These are phyloP conservation scores for Pythium pectinolyticum DNA, from an alignment of 352 stramenopile species.

Conservation along the genomic window DNA sequence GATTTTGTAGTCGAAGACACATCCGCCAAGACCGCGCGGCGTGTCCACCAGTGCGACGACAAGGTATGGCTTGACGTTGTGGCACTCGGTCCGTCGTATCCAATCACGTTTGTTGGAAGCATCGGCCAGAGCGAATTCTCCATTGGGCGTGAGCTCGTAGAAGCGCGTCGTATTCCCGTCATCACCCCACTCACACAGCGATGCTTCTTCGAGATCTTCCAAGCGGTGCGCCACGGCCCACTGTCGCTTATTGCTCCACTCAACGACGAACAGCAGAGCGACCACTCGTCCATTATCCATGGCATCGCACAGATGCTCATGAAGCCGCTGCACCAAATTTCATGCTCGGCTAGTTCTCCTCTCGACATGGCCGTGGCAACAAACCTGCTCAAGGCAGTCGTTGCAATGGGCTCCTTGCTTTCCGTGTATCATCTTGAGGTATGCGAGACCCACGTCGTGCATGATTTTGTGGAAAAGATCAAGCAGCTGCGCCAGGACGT, in stretches of 20 bases:
- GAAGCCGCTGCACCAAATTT: slow-evolving; percentile 35
- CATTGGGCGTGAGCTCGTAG: slow-evolving; percentile 54
- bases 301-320: slow-evolving; percentile 37
- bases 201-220: slow-evolving; percentile 50
- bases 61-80: slow-evolving; percentile 4
- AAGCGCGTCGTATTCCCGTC: slow-evolving; percentile 32
- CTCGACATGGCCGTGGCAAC: background rate
- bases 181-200: slow-evolving; percentile 53
- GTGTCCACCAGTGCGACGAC: slow-evolving; percentile 9
- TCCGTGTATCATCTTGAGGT: background rate
- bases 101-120: slow-evolving; percentile 24
- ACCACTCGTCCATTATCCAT: slow-evolving; percentile 18
- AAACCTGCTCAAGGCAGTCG: slow-evolving; percentile 5
- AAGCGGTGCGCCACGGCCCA: slow-evolving; percentile 34
- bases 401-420: slow-evolving; percentile 10
- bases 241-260: slow-evolving; percentile 32
- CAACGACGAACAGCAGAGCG: slow-evolving; percentile 1
- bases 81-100: slow-evolving; percentile 15
- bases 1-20: slow-evolving; percentile 25
- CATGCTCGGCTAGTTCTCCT: slow-evolving; percentile 1
- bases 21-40: background rate
- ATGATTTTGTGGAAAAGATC: slow-evolving; percentile 3
- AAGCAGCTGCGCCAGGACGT: slow-evolving; percentile 14
- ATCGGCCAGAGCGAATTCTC: slow-evolving; percentile 43
- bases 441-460: background rate